Conservation (phyloP, 805 yeast species). For the Nakazawaea sp. region DNA sequence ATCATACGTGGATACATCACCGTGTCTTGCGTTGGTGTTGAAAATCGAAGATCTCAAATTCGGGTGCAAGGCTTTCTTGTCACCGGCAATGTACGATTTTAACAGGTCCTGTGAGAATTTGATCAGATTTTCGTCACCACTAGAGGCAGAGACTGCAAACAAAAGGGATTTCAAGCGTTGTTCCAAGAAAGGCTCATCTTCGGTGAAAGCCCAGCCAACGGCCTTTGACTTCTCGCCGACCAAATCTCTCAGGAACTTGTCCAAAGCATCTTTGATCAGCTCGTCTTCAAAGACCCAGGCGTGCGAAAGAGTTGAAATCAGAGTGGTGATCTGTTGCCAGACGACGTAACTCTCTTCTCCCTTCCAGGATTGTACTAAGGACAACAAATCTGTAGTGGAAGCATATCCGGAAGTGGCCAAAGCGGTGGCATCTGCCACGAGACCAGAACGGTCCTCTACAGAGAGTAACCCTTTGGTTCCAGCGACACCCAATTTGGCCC, state of each 20-base stretch:
- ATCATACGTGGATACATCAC: constrained; percentile 58
- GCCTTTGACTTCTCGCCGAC: constrained; percentile 44
- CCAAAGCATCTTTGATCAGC: constrained; percentile 38
- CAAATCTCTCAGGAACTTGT: constrained; percentile 46
- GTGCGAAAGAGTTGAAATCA: constrained; percentile 39
- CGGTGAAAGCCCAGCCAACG: constrained; percentile 61
- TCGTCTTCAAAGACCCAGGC: constrained; percentile 52
- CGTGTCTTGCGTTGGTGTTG: constrained; percentile 56
- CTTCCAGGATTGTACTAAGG: constrained; percentile 55
- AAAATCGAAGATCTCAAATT: constrained; percentile 65
- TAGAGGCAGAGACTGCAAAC: constrained; percentile 51
- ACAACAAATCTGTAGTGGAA: constrained; percentile 52
- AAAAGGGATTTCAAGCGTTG: constrained; percentile 64
- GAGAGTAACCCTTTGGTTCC: constrained; percentile 52
- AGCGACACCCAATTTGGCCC: constrained; percentile 59
- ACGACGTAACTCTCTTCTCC: constrained; percentile 56
- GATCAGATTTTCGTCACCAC: constrained; percentile 40
- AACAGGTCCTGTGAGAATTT: constrained; percentile 43
- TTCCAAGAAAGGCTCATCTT: constrained; percentile 47
- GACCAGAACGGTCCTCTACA: constrained; percentile 72
- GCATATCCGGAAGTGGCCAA: constrained; percentile 67
- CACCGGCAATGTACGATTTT: constrained; percentile 50
- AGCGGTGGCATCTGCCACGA: constrained; percentile 74
- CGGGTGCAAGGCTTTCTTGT: constrained; percentile 64
- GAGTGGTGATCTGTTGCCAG: constrained; percentile 53